A percentile compares a stretch with the other conserved stretches of the same genome.
Conservation (phyloP, 345 rosid genomes). For the Camelina sativa region DNA sequence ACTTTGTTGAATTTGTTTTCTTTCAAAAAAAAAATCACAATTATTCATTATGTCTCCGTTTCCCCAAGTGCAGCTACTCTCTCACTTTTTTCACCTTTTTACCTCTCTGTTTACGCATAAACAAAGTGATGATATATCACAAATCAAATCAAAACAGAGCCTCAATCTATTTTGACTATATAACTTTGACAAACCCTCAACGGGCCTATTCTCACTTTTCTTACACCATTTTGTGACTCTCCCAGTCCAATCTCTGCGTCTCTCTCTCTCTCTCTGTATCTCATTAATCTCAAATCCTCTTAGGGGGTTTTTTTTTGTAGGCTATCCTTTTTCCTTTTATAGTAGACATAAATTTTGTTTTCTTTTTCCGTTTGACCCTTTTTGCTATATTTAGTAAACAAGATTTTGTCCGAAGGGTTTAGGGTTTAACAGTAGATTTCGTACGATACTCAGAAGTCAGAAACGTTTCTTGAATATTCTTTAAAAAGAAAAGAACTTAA, state of each 20-base stretch:
- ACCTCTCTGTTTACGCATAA: neutral
- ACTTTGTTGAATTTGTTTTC: neutral
- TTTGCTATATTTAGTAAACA: constrained; percentile 26
- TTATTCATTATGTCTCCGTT: neutral
- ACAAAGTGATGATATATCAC: constrained; percentile 1
- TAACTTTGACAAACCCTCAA: constrained; percentile 28
- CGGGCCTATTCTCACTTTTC: constrained; percentile 8
- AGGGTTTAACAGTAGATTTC: constrained; percentile 27
- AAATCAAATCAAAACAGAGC: neutral
- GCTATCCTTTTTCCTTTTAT: constrained; percentile 20
- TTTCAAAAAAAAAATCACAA: neutral
- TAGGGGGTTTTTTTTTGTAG: neutral
- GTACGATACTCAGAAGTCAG: constrained; percentile 6
- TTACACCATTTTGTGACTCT: constrained; percentile 19
- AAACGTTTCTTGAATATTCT: neutral
- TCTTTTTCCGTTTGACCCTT: constrained; percentile 3
- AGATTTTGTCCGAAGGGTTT: constrained; percentile 36
- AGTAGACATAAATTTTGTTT: neutral
- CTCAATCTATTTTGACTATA: neutral
- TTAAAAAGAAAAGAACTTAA: neutral
- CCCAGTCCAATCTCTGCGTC: constrained; percentile 10
- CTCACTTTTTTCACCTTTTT: neutral
- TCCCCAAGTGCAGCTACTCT: neutral
- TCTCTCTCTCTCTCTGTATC: constrained; percentile 10
- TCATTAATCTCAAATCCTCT: constrained; percentile 5